Evolutionary conservation across 352 stramenopile species (phyloP).

Genomic region (Phytophthora fragariaefolia): DNA sequence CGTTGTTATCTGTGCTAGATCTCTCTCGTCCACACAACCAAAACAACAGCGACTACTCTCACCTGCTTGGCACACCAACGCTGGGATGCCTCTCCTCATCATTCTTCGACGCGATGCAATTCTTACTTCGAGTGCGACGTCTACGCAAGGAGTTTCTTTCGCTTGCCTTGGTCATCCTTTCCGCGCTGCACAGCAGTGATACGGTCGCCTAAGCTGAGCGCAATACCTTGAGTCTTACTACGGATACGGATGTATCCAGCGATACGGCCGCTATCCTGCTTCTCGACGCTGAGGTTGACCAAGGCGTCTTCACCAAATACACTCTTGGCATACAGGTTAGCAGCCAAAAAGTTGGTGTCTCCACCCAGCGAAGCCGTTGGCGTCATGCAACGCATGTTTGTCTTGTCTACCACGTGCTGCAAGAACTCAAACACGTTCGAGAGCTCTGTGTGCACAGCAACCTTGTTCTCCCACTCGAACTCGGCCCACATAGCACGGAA

Average conservation of each 20-base stretch:
- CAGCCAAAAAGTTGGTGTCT: conserved; percentile 94
- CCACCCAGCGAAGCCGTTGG: conserved; percentile 90
- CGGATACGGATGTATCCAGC: conserved; percentile 99
- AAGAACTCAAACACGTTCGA: conserved; percentile 98
- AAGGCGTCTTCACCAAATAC: conserved; percentile 98
- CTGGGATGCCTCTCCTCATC: conserved; percentile 18
- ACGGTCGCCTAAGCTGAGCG: conserved; percentile 98
- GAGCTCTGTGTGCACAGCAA: conserved; percentile 97
- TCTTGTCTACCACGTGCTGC: conserved; percentile 98
- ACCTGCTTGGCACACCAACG: conserved; percentile 14
- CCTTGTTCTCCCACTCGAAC: conserved; percentile 99
- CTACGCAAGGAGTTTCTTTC: conserved; percentile 82
- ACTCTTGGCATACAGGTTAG: conserved; percentile 94
- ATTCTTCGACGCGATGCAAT: conserved; percentile 11
- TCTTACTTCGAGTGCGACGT: conserved; percentile 31
- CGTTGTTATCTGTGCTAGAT: conserved; percentile 37
- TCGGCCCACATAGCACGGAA: conserved; percentile 99
- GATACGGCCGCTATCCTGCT: conserved; percentile 98
- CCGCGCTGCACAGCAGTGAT: conserved; percentile 97
- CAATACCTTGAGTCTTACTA: conserved; percentile 99
- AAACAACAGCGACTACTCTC: conserved; percentile 30
- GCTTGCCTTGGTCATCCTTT: conserved; percentile 86
- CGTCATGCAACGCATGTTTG: conserved; percentile 99
- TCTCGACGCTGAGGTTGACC: conserved; percentile 99
- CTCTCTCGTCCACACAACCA: conserved; percentile 39